phyloP scores from a whole-genome alignment of 2,329 filamentous ascomycete species.

The Aspergillus transmontanensis region DNA sequence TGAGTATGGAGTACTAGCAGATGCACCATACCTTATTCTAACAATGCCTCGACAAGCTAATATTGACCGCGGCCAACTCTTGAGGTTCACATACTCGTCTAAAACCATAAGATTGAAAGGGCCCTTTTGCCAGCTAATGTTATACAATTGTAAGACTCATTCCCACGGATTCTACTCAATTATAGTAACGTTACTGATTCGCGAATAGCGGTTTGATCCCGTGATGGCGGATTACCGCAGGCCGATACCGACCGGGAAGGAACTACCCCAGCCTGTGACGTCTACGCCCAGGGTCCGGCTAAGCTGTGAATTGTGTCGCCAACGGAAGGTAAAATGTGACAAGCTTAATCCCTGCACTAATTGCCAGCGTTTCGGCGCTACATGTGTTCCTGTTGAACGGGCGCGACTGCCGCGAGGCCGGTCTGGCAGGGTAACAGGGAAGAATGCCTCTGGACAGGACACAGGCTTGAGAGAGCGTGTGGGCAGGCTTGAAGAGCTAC shows the following conservation, averaged over 20 bases:
- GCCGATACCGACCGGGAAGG: neutral
- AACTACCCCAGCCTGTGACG: neutral
- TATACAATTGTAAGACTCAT: neutral
- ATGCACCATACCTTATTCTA: neutral
- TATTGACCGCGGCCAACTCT: neutral
- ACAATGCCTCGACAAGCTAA: neutral
- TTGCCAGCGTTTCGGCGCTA: conserved; percentile 27
- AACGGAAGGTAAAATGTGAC: conserved; percentile 39
- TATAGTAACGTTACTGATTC: neutral
- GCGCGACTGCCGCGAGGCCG: conserved; percentile 37
- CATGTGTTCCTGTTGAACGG: conserved; percentile 34
- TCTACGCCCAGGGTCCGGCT: conserved; percentile 26
- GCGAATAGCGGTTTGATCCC: neutral
- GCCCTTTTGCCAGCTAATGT: neutral
- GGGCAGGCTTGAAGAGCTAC: conserved; percentile 27
- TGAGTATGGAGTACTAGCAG: neutral
- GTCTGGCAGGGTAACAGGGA: conserved; percentile 22
- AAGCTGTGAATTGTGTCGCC: conserved; percentile 34
- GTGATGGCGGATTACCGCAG: conserved; percentile 11
- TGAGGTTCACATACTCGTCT: neutral
- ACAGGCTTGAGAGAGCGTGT: conserved; percentile 26
- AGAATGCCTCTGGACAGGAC: conserved; percentile 16
- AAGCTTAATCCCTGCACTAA: conserved; percentile 36
- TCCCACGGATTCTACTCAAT: neutral
- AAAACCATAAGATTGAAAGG: neutral